These are phyloP conservation scores for Durusdinium trenchii DNA, from an alignment of 73 alveolate species.

Conservation along the genomic window DNA sequence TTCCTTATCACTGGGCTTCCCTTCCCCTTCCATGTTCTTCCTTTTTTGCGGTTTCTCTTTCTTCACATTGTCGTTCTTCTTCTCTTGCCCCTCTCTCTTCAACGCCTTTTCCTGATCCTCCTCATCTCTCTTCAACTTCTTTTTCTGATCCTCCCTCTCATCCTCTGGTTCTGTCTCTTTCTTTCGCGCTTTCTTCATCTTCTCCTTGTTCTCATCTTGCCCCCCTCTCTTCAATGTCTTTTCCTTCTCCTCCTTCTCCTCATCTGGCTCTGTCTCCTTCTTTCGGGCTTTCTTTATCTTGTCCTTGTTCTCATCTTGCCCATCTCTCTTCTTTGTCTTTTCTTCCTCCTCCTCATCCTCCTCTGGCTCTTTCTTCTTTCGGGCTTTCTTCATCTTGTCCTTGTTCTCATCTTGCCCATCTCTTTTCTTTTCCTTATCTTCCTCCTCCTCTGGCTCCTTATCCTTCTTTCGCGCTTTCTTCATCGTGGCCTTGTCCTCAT, in stretches of 20 bases:
- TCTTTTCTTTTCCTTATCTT: not conserved
- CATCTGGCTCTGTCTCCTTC: not conserved
- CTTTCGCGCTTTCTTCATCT: not conserved
- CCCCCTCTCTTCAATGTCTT: not conserved
- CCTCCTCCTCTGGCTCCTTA: not conserved
- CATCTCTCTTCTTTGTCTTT: too few relatives aligned
- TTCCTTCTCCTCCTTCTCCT: not conserved
- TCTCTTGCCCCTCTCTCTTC: not conserved
- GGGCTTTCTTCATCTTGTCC: too few relatives aligned
- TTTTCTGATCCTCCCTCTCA: not conserved
- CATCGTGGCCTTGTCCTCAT: not conserved
- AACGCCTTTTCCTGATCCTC: not conserved
- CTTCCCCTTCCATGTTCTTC: not conserved
- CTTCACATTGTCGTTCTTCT: not conserved
- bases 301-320: not conserved
- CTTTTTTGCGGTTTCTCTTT: not conserved
- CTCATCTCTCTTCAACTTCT: not conserved
- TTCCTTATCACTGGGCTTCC: not conserved
- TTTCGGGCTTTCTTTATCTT: too few relatives aligned
- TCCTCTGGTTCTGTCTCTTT: not conserved
- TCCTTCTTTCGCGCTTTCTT: not conserved
- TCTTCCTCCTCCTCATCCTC: not conserved
- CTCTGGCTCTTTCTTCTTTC: too few relatives aligned
- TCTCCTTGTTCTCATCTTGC: not conserved
- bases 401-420: too few relatives aligned